These are phyloP conservation scores for Hortiboletus flavorubellus DNA, from an alignment of 768 basidiomycete genomes.

Conservation along the genomic window DNA sequence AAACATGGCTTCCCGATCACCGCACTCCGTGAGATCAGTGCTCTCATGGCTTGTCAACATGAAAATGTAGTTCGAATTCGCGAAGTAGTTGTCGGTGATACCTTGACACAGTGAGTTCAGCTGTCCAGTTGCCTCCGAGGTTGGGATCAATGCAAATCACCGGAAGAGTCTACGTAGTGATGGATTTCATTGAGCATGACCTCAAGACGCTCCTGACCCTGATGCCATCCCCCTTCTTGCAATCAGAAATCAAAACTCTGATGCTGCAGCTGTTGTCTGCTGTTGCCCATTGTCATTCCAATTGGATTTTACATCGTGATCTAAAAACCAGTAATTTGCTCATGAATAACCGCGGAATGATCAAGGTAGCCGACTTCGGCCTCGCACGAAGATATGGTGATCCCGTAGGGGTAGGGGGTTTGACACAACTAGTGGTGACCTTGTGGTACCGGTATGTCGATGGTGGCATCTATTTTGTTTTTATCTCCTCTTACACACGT, in stretches of 20 bases:
- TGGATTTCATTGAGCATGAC: slow-evolving; percentile 99
- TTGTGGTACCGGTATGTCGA: slow-evolving; percentile 90
- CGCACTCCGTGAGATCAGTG: slow-evolving; percentile 88
- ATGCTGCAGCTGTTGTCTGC: slow-evolving; percentile 93
- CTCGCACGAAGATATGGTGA: slow-evolving; percentile 95
- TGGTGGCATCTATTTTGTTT: slow-evolving; percentile 6
- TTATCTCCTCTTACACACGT: slow-evolving; percentile 10
- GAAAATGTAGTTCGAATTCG: slow-evolving; percentile 97
- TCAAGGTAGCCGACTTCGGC: slow-evolving; percentile 99
- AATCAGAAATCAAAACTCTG: slow-evolving; percentile 97
- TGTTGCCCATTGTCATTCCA: slow-evolving; percentile 88
- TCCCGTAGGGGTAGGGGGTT: slow-evolving; percentile 91
- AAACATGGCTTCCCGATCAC: slow-evolving; percentile 99
- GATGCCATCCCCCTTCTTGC: slow-evolving; percentile 96
- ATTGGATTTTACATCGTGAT: slow-evolving; percentile 98
- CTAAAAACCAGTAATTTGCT: slow-evolving; percentile 96
- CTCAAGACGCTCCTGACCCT: slow-evolving; percentile 91
- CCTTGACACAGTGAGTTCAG: slow-evolving; percentile 91
- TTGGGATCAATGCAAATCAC: slow-evolving; percentile 10
- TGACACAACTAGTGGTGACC: slow-evolving; percentile 98
- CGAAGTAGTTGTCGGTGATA: slow-evolving; percentile 98
- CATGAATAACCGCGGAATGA: slow-evolving; percentile 98
- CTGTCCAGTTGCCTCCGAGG: neutral
- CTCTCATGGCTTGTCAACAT: slow-evolving; percentile 92
- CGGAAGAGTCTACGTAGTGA: slow-evolving; percentile 93